phyloP scores from a whole-genome alignment of 2,329 filamentous ascomycete genomes.

The Arthrinium phaeospermum region DNA sequence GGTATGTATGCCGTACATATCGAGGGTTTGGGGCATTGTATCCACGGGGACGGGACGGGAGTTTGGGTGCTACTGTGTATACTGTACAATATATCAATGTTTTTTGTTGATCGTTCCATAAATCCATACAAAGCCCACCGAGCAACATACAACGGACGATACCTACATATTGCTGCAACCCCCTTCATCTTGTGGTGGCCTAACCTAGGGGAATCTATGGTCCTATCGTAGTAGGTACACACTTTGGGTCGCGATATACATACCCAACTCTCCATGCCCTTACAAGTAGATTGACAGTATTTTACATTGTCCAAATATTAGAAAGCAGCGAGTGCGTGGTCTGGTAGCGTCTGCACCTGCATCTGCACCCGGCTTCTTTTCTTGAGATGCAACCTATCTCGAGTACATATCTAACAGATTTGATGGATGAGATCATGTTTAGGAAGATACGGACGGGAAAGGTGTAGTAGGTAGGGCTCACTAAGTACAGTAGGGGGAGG shows the following conservation, averaged over 20 bases:
- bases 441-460: background rate
- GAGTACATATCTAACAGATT: background rate
- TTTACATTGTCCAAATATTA: too few species aligned
- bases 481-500: background rate
- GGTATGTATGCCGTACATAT: background rate
- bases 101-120: slow-evolving; percentile 17
- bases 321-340: too few species aligned
- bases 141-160: slow-evolving; percentile 11
- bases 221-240: slow-evolving; percentile 3
- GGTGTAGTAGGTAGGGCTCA: too few species aligned
- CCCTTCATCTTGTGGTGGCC: background rate
- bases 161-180: background rate
- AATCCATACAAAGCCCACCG: slow-evolving; percentile 12
- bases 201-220: slow-evolving; percentile 9
- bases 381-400: slow-evolving; percentile 6
- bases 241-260: background rate
- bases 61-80: background rate
- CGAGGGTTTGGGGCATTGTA: too few species aligned
- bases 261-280: background rate
- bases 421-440: background rate
- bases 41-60: background rate
- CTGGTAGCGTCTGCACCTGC: background rate
- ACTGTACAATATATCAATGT: slow-evolving; percentile 7
- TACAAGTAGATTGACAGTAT: background rate
- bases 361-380: background rate